Evolutionary conservation across 441 rosid genomes (phyloP).

Genomic region (Hura crepitans): DNA sequence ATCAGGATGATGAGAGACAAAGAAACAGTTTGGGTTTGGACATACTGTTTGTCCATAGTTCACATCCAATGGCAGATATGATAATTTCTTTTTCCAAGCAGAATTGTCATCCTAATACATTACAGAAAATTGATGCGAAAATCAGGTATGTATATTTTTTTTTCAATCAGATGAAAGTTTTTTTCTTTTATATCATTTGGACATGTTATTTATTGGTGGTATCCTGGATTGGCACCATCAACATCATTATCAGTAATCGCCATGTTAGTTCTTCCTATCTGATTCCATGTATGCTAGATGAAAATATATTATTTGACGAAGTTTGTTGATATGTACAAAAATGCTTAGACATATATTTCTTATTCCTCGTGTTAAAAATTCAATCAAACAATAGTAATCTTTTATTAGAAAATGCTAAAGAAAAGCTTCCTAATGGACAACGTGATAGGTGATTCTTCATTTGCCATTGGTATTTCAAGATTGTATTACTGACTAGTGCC

Average conservation of each 20-base stretch:
- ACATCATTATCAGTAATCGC: neutral
- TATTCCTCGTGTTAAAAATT: neutral
- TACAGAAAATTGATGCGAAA: conserved; percentile 25
- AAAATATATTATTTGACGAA: too few species aligned
- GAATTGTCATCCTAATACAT: conserved; percentile 1
- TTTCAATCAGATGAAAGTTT: neutral
- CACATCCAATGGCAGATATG: conserved; percentile 23
- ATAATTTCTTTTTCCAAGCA: conserved; percentile 17
- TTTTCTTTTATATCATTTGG: neutral
- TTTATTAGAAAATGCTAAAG: neutral
- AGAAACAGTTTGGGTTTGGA: conserved; percentile 31
- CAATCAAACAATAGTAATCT: neutral
- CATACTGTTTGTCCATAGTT: conserved; percentile 25
- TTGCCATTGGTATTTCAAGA: neutral
- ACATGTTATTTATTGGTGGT: neutral
- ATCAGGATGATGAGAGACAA: conserved; percentile 34
- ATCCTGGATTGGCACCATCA: neutral
- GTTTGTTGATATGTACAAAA: too few species aligned
- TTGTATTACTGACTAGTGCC: neutral
- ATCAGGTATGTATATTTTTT: conserved; percentile 20
- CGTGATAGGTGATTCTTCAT: neutral
- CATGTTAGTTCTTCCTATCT: neutral
- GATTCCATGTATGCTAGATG: neutral
- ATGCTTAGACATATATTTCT: neutral
- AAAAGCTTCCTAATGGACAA: neutral